These are phyloP conservation scores for Mortierella sp. DNA, from an alignment of 371 early-diverging fungal genomes.

Conservation along the genomic window DNA sequence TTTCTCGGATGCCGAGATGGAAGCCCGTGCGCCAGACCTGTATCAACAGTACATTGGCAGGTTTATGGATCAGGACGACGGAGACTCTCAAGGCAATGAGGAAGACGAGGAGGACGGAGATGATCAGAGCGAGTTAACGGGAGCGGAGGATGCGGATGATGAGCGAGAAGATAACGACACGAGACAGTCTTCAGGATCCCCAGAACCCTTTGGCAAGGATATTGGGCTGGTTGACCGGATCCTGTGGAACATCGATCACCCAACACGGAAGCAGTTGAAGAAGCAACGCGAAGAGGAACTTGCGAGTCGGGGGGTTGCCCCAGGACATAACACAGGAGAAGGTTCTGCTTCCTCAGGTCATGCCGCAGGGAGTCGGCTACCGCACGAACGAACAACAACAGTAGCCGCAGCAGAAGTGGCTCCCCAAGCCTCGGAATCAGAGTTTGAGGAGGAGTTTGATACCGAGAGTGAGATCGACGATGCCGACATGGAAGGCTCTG, in stretches of 20 bases:
- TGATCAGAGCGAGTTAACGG: background rate
- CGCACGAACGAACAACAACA: background rate
- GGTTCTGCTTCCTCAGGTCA: background rate
- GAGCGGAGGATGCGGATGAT: slow-evolving; percentile 22
- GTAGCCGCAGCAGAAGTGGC: background rate
- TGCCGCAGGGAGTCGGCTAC: background rate
- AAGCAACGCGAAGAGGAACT: slow-evolving; percentile 6
- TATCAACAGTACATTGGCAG: slow-evolving; percentile 57
- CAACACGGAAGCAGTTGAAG: slow-evolving; percentile 15
- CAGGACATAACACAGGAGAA: background rate
- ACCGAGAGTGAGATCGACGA: slow-evolving; percentile 52
- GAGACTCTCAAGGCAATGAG: slow-evolving; percentile 7
- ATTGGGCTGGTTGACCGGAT: slow-evolving; percentile 48
- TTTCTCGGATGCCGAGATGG: slow-evolving; percentile 58
- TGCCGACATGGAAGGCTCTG: slow-evolving; percentile 12
- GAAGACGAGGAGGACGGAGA: slow-evolving; percentile 14
- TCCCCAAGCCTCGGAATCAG: background rate
- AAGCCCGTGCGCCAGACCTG: slow-evolving; percentile 47
- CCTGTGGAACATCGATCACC: slow-evolving; percentile 51
- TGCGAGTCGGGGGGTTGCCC: background rate
- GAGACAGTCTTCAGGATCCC: background rate
- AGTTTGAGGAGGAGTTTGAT: slow-evolving; percentile 57
- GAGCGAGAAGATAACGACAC: background rate
- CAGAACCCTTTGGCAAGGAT: slow-evolving; percentile 42
- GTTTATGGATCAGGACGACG: slow-evolving; percentile 50